These are phyloP conservation scores for Lodderomyces elongisporus DNA, from an alignment of 1,139 yeast species.

Conservation along the genomic window DNA sequence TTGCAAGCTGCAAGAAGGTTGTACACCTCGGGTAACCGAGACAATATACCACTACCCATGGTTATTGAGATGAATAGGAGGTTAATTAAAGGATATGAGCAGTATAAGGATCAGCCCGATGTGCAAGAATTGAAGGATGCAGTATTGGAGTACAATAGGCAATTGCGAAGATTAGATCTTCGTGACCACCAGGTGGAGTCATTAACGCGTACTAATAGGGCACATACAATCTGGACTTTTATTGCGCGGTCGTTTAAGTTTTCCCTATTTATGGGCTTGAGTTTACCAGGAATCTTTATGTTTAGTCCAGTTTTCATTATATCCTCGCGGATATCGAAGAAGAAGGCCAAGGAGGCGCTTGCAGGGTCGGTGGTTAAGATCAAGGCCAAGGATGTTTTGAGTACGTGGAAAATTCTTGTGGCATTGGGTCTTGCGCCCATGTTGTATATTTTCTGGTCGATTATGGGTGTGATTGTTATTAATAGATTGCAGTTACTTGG, in stretches of 20 bases:
- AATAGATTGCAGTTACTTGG: constrained; percentile 17
- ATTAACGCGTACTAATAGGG: constrained; percentile 24
- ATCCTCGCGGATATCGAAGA: constrained; percentile 29
- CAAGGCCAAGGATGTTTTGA: constrained; percentile 42
- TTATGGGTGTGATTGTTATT: constrained; percentile 32
- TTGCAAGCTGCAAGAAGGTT: constrained; percentile 75
- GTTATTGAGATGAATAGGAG: constrained; percentile 45
- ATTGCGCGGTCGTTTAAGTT: constrained; percentile 27
- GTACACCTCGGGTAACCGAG: constrained; percentile 32
- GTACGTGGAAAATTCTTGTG: constrained; percentile 45
- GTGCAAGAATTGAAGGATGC: constrained; percentile 29
- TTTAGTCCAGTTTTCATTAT: constrained; percentile 43
- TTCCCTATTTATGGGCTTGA: constrained; percentile 29
- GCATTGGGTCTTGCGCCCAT: constrained; percentile 42
- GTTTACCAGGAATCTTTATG: constrained; percentile 40
- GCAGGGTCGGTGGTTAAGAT: constrained; percentile 41
- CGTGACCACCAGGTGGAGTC: constrained; percentile 44
- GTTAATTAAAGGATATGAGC: constrained; percentile 36
- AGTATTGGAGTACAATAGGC: constrained; percentile 33
- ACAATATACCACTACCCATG: constrained; percentile 36
- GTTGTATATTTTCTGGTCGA: constrained; percentile 38
- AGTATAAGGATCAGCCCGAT: constrained; percentile 31
- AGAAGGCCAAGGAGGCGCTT: constrained; percentile 39
- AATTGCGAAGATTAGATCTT: constrained; percentile 30
- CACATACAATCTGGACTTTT: constrained; percentile 24